Evolutionary conservation across 129 eudicot species (phyloP).

Genomic region (Logfia minima): DNA sequence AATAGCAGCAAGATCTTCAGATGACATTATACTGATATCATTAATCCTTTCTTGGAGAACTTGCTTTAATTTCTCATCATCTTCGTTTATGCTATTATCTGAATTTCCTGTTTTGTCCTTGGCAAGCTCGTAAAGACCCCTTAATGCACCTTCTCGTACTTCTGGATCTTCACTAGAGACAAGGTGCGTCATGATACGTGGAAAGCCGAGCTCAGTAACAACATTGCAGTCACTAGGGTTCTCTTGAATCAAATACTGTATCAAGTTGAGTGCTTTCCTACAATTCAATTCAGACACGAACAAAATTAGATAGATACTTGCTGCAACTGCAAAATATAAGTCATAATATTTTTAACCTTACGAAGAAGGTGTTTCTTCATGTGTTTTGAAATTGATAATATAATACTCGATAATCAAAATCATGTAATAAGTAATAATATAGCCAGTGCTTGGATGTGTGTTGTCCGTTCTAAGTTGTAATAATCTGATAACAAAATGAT

Average conservation of each 20-base stretch:
- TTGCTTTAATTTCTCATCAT: constrained; percentile 65
- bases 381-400: not conserved
- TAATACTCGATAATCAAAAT: not conserved
- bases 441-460: not conserved
- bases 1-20: constrained; percentile 73
- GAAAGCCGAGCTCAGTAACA: constrained; percentile 71
- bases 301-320: not conserved
- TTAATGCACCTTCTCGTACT: constrained; percentile 77
- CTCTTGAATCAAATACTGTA: constrained; percentile 65
- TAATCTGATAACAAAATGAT: not conserved
- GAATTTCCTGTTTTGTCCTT: constrained; percentile 33
- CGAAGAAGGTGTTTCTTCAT: not conserved
- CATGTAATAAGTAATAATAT: not conserved
- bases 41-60: constrained; percentile 67
- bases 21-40: constrained; percentile 64
- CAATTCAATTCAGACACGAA: constrained; percentile 8
- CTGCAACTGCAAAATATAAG: not conserved
- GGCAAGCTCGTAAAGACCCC: constrained; percentile 68
- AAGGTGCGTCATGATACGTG: constrained; percentile 72
- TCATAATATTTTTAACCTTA: not conserved
- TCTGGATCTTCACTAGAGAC: constrained; percentile 72
- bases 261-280: constrained; percentile 90
- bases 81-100: constrained; percentile 30
- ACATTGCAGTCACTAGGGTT: constrained; percentile 58
- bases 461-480: not conserved